A percentile compares a stretch with the other conserved stretches of the same genome.
phyloP scores from a whole-genome alignment of 305 asterid genomes.

The Euphrasia arctica region DNA sequence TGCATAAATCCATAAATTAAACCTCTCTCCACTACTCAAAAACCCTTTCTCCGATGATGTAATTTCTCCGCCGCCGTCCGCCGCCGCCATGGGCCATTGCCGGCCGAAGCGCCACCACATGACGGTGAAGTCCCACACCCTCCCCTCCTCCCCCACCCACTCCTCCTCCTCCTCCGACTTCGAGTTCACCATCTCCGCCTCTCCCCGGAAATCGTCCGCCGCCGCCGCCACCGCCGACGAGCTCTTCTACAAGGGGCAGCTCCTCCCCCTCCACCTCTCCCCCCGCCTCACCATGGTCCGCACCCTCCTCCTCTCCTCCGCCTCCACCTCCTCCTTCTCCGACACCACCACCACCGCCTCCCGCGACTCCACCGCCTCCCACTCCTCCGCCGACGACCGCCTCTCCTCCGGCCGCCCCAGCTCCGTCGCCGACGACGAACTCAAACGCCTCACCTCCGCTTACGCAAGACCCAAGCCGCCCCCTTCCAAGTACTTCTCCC shows the following conservation, averaged over 20 bases:
- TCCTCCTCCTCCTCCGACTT: slow-evolving; percentile 72
- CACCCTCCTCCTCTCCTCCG: slow-evolving; percentile 57
- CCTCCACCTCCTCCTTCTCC: slow-evolving; percentile 74
- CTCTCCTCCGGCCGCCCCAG: slow-evolving; percentile 53
- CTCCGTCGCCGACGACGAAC: slow-evolving; percentile 59
- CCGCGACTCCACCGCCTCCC: slow-evolving; percentile 42
- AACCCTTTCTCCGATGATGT: background rate
- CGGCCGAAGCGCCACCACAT: slow-evolving; percentile 29
- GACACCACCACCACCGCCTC: slow-evolving; percentile 74
- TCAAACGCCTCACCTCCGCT: slow-evolving; percentile 32
- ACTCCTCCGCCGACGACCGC: slow-evolving; percentile 33
- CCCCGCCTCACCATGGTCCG: slow-evolving; percentile 88
- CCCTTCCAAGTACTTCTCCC: slow-evolving; percentile 47
- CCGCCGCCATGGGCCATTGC: too few species aligned
- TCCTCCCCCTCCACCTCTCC: slow-evolving; percentile 84
- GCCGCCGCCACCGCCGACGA: slow-evolving; percentile 65
- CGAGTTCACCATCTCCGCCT: slow-evolving; percentile 66
- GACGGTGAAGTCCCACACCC: slow-evolving; percentile 53
- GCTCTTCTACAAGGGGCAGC: slow-evolving; percentile 88
- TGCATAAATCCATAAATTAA: too few species aligned
- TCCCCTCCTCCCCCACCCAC: slow-evolving; percentile 84
- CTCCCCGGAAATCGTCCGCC: slow-evolving; percentile 61
- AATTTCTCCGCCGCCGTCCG: background rate
- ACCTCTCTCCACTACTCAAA: too few species aligned
- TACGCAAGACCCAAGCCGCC: background rate